Percentiles rank a stretch among this genome's conserved stretches.
These are phyloP conservation scores for Chenopodium suecicum DNA, from an alignment of 148 eudicot species.

Conservation along the genomic window DNA sequence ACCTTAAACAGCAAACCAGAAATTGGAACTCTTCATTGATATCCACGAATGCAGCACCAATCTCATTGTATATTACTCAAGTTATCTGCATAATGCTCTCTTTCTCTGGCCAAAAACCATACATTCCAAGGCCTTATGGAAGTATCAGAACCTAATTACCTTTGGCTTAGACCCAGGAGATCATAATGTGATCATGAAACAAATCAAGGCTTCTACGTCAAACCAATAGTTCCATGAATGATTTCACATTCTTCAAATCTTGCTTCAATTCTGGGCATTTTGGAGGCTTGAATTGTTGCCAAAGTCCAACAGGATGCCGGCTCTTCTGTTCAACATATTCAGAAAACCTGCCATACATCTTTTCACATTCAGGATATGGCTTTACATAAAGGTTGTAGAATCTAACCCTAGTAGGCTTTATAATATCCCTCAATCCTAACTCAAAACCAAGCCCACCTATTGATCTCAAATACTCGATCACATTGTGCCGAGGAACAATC, in stretches of 20 bases:
- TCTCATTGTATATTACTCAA: not conserved
- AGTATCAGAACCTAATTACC: not conserved
- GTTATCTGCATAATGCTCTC: not conserved
- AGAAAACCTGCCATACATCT: conserved; percentile 65
- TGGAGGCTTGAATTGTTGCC: conserved; percentile 75
- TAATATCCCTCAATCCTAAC: conserved; percentile 59
- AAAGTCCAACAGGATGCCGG: conserved; percentile 72
- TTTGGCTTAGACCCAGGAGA: not conserved
- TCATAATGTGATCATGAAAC: not conserved
- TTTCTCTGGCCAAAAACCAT: not conserved
- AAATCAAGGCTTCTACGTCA: not conserved
- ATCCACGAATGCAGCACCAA: not conserved
- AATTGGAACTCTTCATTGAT: not conserved
- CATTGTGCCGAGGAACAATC: conserved; percentile 77
- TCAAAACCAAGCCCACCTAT: conserved; percentile 78
- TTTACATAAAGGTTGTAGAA: conserved; percentile 86
- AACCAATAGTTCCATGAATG: conserved; percentile 43
- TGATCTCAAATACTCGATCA: conserved; percentile 74
- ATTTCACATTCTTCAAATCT: conserved; percentile 52
- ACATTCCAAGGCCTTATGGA: not conserved
- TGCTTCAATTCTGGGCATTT: conserved; percentile 37
- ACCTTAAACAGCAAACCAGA: not conserved
- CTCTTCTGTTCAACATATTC: conserved; percentile 33
- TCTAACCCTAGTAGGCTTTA: conserved; percentile 65
- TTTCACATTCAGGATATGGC: conserved; percentile 93